A percentile compares a stretch with the other conserved stretches of the same genome.
Conservation (phyloP, 208 protist genomes). For the Angomonas desouzai region DNA sequence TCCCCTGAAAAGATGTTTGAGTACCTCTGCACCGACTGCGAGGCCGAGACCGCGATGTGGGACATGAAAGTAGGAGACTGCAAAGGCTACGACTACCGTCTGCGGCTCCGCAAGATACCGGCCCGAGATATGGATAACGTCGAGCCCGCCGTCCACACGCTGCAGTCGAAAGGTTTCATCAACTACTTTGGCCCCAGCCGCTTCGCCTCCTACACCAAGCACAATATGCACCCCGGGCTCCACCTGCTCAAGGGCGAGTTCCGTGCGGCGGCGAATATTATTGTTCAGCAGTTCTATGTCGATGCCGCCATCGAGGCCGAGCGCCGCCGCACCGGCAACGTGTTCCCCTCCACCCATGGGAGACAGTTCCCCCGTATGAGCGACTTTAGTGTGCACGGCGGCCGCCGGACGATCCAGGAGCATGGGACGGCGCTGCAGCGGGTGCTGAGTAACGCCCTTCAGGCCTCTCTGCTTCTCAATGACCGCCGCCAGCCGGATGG, state of each 20-base stretch:
- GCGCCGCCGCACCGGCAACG: slow-evolving; percentile 38
- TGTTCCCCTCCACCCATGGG: slow-evolving; percentile 32
- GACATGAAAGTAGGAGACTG: slow-evolving; percentile 66
- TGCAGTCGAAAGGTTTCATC: slow-evolving; percentile 80
- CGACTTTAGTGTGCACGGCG: slow-evolving; percentile 30
- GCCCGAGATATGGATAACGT: slow-evolving; percentile 47
- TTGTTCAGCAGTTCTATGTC: slow-evolving; percentile 87
- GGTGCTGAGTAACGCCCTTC: slow-evolving; percentile 75
- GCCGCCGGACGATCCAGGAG: slow-evolving; percentile 45
- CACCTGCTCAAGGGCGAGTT: slow-evolving; percentile 82
- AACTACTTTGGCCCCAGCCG: slow-evolving; percentile 84
- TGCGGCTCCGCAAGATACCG: slow-evolving; percentile 67
- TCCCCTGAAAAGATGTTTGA: slow-evolving; percentile 75
- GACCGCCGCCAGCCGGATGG: slow-evolving; percentile 14
- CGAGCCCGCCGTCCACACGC: slow-evolving; percentile 47
- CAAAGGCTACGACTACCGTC: slow-evolving; percentile 60
- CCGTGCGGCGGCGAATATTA: slow-evolving; percentile 71
- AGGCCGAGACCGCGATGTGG: slow-evolving; percentile 48
- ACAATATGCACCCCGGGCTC: slow-evolving; percentile 85
- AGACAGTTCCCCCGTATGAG: slow-evolving; percentile 32
- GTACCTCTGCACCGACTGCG: slow-evolving; percentile 79
- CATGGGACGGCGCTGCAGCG: slow-evolving; percentile 72
- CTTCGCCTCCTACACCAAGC: slow-evolving; percentile 73
- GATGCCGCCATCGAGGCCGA: slow-evolving; percentile 68
- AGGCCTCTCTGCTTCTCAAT: slow-evolving; percentile 48